phyloP scores from a whole-genome alignment of 225 moss, liverwort and hornwort genomes.

The Neckera pumila region DNA sequence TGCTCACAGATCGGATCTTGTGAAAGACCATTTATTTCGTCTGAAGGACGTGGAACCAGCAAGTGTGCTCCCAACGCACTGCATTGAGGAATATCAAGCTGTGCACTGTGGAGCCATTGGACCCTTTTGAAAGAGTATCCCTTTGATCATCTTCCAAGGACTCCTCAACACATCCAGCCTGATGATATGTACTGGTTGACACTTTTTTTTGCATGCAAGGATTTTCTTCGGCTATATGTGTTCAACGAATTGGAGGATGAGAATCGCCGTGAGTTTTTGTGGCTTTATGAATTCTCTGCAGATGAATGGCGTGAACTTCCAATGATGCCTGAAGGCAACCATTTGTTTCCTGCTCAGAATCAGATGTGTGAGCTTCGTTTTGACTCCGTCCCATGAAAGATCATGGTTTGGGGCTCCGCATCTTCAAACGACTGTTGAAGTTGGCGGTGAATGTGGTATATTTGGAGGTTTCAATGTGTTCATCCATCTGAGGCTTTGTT shows the following conservation, averaged over 20 bases:
- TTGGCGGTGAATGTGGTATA: not conserved
- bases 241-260: not conserved
- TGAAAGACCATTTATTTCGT: too few relatives aligned
- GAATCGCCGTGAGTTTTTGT: not conserved
- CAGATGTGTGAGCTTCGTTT: not conserved
- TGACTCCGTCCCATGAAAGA: not conserved
- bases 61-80: too few relatives aligned
- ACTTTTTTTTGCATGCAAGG: not conserved
- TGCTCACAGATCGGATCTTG: too few relatives aligned
- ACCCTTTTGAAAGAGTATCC: too few relatives aligned
- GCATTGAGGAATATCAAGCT: too few relatives aligned
- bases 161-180: not conserved
- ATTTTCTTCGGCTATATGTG: not conserved
- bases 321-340: not conserved
- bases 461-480: not conserved
- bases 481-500: not conserved
- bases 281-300: not conserved
- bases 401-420: not conserved
- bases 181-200: not conserved
- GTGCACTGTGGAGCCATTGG: too few relatives aligned
- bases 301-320: not conserved
- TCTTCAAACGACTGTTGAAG: not conserved
- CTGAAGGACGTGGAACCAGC: too few relatives aligned
- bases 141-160: not conserved
- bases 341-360: too few relatives aligned